These are phyloP conservation scores for Cladosporium sp. DNA, from an alignment of 2,329 filamentous ascomycete genomes.

Conservation along the genomic window DNA sequence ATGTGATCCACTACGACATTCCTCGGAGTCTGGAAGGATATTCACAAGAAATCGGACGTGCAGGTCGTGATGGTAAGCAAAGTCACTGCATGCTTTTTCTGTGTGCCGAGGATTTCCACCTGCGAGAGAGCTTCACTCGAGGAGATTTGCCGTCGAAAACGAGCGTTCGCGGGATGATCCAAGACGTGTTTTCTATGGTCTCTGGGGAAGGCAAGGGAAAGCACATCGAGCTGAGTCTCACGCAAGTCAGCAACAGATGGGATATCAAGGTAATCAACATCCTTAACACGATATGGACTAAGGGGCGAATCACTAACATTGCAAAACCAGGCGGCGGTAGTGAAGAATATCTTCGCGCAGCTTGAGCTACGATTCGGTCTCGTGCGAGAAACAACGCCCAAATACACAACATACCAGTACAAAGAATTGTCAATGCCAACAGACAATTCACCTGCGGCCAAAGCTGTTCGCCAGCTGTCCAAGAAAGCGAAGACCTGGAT, in stretches of 20 bases:
- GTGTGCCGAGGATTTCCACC: conserved; percentile 53
- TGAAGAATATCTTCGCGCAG: conserved; percentile 55
- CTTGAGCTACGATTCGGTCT: conserved; percentile 56
- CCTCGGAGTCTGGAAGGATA: conserved; percentile 53
- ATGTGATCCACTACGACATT: conserved; percentile 51
- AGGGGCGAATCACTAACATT: neutral
- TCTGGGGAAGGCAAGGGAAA: conserved; percentile 3
- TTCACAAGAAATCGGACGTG: conserved; percentile 54
- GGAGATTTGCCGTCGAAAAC: conserved; percentile 53
- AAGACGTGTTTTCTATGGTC: conserved; percentile 38
- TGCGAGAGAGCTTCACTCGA: conserved; percentile 56
- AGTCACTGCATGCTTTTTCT: conserved; percentile 57
- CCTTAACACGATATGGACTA: neutral
- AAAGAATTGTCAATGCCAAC: conserved; percentile 30
- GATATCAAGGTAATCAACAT: conserved; percentile 49
- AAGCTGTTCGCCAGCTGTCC: conserved; percentile 41
- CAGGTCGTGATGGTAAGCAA: conserved; percentile 49
- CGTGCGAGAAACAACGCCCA: conserved; percentile 52
- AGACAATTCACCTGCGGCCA: conserved; percentile 40
- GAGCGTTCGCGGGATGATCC: conserved; percentile 46
- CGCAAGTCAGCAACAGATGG: conserved; percentile 43
- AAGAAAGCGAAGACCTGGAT: conserved; percentile 41
- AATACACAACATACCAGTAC: conserved; percentile 55
- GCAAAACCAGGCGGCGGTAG: conserved; percentile 30
- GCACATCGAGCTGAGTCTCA: conserved; percentile 43